These are phyloP conservation scores for Quercus cerris DNA, from an alignment of 306 rosid species.

Conservation along the genomic window DNA sequence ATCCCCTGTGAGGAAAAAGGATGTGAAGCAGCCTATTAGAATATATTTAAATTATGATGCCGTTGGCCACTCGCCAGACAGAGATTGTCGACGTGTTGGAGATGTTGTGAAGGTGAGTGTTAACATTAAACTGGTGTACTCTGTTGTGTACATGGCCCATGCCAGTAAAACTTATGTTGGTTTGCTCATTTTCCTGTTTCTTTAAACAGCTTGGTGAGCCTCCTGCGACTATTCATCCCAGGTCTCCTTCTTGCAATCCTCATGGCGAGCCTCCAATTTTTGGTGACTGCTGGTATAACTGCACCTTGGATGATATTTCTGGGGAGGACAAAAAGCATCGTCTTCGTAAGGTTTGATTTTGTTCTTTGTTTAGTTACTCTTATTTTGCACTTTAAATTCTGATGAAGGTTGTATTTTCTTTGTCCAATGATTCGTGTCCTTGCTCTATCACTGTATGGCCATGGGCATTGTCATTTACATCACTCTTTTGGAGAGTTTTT, in stretches of 20 bases:
- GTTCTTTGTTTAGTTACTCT: constrained; percentile 8
- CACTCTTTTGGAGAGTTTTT: neutral
- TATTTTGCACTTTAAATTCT: neutral
- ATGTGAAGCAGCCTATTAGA: constrained; percentile 77
- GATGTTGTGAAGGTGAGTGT: constrained; percentile 79
- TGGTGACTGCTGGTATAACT: constrained; percentile 98
- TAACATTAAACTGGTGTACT: neutral
- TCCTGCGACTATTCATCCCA: constrained; percentile 42
- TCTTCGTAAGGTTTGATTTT: constrained; percentile 69
- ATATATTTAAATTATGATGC: constrained; percentile 96
- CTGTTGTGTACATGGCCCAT: neutral
- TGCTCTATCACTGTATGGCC: neutral
- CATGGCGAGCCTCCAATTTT: constrained; percentile 68
- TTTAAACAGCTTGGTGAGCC: constrained; percentile 89
- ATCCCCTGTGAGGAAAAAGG: constrained; percentile 40
- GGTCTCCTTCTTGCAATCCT: constrained; percentile 80
- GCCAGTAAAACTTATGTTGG: constrained; percentile 7
- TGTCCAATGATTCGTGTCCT: neutral
- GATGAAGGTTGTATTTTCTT: neutral
- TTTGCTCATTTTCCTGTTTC: constrained; percentile 9
- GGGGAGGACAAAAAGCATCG: constrained; percentile 80
- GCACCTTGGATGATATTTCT: constrained; percentile 89
- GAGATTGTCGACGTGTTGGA: constrained; percentile 82
- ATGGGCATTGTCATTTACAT: neutral
- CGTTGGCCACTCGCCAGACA: constrained; percentile 91